These are phyloP conservation scores for Phialocephala sp. DNA, from an alignment of 2,329 filamentous ascomycete genomes.

Conservation along the genomic window DNA sequence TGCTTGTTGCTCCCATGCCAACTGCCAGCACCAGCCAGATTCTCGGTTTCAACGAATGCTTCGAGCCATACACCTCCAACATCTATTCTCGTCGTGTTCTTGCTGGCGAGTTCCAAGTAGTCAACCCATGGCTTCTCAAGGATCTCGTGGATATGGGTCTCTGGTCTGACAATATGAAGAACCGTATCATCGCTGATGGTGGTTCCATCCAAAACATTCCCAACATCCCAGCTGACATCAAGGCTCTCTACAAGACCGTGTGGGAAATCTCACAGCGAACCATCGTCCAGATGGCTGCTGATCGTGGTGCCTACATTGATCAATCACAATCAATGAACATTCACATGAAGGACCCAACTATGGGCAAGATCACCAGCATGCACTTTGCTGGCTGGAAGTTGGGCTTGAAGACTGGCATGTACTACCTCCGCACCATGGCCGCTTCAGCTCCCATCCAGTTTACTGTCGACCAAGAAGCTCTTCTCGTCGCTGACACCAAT, in stretches of 20 bases:
- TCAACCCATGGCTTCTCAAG: slow-evolving; percentile 98
- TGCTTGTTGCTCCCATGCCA: slow-evolving; percentile 96
- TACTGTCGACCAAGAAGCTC: slow-evolving; percentile 95
- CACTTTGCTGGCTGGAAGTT: slow-evolving; percentile 99
- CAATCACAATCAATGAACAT: slow-evolving; percentile 99
- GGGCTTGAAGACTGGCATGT: slow-evolving; percentile 99
- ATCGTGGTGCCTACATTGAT: slow-evolving; percentile 98
- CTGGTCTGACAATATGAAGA: slow-evolving; percentile 99
- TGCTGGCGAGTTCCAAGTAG: slow-evolving; percentile 98
- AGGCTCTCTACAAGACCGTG: slow-evolving; percentile 98
- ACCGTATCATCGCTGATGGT: slow-evolving; percentile 97
- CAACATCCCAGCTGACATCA: slow-evolving; percentile 95
- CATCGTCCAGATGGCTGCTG: slow-evolving; percentile 96
- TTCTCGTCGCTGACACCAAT: slow-evolving; percentile 85
- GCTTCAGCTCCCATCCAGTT: slow-evolving; percentile 98
- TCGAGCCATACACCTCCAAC: slow-evolving; percentile 99
- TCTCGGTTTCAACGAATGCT: slow-evolving; percentile 98
- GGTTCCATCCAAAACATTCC: slow-evolving; percentile 97
- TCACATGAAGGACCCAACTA: slow-evolving; percentile 98
- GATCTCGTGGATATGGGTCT: slow-evolving; percentile 97
- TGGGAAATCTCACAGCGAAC: slow-evolving; percentile 98
- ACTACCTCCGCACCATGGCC: slow-evolving; percentile 98
- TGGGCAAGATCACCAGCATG: slow-evolving; percentile 99
- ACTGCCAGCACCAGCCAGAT: slow-evolving; percentile 98
- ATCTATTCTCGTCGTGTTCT: slow-evolving; percentile 99